Evolutionary conservation across 805 yeast species (phyloP).

Genomic region (Ogataea angusta): DNA sequence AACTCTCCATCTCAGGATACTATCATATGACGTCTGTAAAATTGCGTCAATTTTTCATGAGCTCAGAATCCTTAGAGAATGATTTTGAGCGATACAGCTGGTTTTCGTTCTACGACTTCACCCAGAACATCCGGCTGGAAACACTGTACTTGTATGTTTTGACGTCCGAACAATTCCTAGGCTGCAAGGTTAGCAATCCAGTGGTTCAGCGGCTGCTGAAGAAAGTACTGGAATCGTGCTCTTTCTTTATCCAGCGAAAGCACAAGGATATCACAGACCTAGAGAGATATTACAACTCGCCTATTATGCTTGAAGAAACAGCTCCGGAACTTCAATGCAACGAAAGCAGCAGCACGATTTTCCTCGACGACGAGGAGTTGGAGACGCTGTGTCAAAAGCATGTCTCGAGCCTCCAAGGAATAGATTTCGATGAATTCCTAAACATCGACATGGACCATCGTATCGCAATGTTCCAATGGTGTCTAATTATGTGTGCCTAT

Average conservation of each 20-base stretch:
- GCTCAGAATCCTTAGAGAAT: neutral
- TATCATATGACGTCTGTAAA: slow-evolving; percentile 18
- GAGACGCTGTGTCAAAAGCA: slow-evolving; percentile 10
- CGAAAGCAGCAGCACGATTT: slow-evolving; percentile 8
- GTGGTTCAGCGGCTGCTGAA: slow-evolving; percentile 22
- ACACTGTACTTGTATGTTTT: slow-evolving; percentile 35
- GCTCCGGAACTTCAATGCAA: slow-evolving; percentile 9
- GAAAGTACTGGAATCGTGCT: slow-evolving; percentile 18
- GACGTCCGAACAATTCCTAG: slow-evolving; percentile 27
- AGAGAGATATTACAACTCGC: slow-evolving; percentile 21
- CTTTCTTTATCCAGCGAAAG: slow-evolving; percentile 24
- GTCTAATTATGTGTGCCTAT: slow-evolving; percentile 25
- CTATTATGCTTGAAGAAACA: slow-evolving; percentile 15
- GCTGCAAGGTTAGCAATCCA: slow-evolving; percentile 10
- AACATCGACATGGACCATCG: slow-evolving; percentile 30
- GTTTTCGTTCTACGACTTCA: slow-evolving; percentile 29
- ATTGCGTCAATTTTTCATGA: slow-evolving; percentile 9
- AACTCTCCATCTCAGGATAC: slow-evolving; percentile 21
- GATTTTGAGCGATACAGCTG: slow-evolving; percentile 16
- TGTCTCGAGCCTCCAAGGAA: neutral
- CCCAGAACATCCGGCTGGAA: slow-evolving; percentile 33
- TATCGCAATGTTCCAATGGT: slow-evolving; percentile 32
- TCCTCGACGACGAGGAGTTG: slow-evolving; percentile 10
- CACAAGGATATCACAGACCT: slow-evolving; percentile 18
- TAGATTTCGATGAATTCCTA: slow-evolving; percentile 22